These are phyloP conservation scores for Limnanthes douglasii DNA, from an alignment of 345 rosid species.

Conservation along the genomic window DNA sequence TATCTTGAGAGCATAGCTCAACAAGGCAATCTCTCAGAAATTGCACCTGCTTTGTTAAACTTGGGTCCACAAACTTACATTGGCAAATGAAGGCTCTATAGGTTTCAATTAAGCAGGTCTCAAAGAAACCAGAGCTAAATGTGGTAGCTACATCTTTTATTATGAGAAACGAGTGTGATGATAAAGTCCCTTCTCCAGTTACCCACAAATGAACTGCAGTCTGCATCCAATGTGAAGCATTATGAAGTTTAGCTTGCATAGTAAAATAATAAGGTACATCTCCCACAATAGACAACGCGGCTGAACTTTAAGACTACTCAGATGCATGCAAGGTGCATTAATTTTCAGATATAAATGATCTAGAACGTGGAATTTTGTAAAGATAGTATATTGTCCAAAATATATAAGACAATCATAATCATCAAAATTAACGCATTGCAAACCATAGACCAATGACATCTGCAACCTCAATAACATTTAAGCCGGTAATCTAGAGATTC, in stretches of 20 bases:
- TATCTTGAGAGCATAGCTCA: constrained; percentile 67
- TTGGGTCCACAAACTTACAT: constrained; percentile 43
- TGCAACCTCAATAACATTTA: too few relatives aligned
- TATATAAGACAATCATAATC: too few relatives aligned
- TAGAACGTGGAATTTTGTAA: too few relatives aligned
- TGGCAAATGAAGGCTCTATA: constrained; percentile 53
- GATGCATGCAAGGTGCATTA: neutral
- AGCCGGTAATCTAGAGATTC: too few relatives aligned
- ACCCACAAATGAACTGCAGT: constrained; percentile 65
- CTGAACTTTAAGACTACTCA: neutral
- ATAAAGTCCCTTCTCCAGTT: constrained; percentile 40
- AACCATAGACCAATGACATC: too few relatives aligned
- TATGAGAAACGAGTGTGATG: constrained; percentile 39
- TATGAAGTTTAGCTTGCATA: constrained; percentile 4
- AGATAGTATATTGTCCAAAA: too few relatives aligned
- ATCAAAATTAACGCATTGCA: neutral
- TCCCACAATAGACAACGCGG: too few relatives aligned
- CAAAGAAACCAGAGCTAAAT: constrained; percentile 45
- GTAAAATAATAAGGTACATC: neutral
- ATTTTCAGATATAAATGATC: constrained; percentile 1
- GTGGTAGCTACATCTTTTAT: constrained; percentile 40
- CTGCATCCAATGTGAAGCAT: constrained; percentile 25
- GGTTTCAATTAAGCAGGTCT: constrained; percentile 41
- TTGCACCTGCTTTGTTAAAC: constrained; percentile 20
- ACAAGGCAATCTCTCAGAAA: constrained; percentile 56